phyloP scores from a whole-genome alignment of 1,284 basidiomycete genomes.

The Trichosporon faecale region DNA sequence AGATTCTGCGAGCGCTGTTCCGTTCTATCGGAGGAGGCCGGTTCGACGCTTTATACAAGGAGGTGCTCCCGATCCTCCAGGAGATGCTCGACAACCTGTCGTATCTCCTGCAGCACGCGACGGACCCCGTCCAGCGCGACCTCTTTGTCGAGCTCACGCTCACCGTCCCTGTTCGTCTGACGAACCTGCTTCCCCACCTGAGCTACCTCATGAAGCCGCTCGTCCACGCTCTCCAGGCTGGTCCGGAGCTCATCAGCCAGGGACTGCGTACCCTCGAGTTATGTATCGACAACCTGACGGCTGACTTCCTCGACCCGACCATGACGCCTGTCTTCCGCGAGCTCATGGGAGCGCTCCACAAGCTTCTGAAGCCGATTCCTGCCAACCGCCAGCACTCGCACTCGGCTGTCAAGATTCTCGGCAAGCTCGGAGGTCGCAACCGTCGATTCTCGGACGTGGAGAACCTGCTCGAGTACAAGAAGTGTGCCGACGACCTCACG shows the following conservation, averaged over 20 bases:
- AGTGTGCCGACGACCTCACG: conserved; percentile 66
- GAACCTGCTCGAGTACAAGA: conserved; percentile 68
- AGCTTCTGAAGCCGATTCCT: conserved; percentile 84
- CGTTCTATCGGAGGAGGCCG: conserved; percentile 96
- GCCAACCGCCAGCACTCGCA: conserved; percentile 89
- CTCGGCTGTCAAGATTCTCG: conserved; percentile 92
- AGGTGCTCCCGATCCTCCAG: conserved; percentile 90
- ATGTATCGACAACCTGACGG: conserved; percentile 99
- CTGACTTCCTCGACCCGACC: conserved; percentile 97
- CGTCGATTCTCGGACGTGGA: conserved; percentile 81
- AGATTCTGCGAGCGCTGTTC: conserved; percentile 91
- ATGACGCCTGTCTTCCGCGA: conserved; percentile 89
- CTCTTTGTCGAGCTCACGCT: conserved; percentile 96
- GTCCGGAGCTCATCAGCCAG: conserved; percentile 87
- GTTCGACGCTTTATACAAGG: conserved; percentile 94
- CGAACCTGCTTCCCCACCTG: conserved; percentile 92
- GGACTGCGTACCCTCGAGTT: conserved; percentile 94
- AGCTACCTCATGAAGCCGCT: conserved; percentile 96
- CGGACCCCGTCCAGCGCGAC: conserved; percentile 68
- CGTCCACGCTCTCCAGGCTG: conserved; percentile 83
- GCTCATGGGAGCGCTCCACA: conserved; percentile 90
- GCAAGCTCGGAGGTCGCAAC: conserved; percentile 95
- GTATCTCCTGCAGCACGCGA: conserved; percentile 77
- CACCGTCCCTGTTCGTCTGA: conserved; percentile 92
- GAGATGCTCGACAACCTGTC: conserved; percentile 97